phyloP scores from a whole-genome alignment of 176 grass and related monocot species.

The Musa itinerans region DNA sequence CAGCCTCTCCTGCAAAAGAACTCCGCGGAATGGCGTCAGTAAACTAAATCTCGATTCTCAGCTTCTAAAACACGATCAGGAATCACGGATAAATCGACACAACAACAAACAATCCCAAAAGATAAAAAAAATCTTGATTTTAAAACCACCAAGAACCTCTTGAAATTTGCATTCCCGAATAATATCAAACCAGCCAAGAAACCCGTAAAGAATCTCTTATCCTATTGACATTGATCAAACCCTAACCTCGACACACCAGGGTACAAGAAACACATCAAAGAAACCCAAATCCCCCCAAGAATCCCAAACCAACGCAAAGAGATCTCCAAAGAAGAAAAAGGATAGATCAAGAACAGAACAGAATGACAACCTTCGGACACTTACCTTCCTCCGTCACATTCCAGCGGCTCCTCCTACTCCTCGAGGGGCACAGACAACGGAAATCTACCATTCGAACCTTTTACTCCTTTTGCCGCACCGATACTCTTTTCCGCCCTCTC shows the following conservation, averaged over 20 bases:
- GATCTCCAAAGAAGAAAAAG: neutral
- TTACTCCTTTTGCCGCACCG: neutral
- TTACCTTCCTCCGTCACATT: neutral
- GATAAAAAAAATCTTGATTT: neutral
- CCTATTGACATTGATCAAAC: neutral
- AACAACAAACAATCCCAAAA: neutral
- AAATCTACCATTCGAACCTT: slow-evolving; percentile 7
- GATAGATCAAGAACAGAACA: neutral
- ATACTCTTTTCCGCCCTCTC: neutral
- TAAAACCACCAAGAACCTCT: neutral
- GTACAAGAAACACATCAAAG: neutral
- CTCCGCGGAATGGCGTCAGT: neutral
- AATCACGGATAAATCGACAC: neutral
- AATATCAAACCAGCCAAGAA: neutral
- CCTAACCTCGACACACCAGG: neutral
- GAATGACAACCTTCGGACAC: neutral
- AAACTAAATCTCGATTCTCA: neutral
- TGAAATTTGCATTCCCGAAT: neutral
- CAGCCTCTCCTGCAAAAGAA: neutral
- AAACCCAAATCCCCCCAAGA: neutral
- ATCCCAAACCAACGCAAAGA: neutral
- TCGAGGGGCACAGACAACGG: neutral
- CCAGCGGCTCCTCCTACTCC: neutral
- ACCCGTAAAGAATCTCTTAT: neutral
- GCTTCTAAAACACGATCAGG: neutral